Conservation (phyloP, 768 basidiomycete species). For the Plicaturopsis crispa region DNA sequence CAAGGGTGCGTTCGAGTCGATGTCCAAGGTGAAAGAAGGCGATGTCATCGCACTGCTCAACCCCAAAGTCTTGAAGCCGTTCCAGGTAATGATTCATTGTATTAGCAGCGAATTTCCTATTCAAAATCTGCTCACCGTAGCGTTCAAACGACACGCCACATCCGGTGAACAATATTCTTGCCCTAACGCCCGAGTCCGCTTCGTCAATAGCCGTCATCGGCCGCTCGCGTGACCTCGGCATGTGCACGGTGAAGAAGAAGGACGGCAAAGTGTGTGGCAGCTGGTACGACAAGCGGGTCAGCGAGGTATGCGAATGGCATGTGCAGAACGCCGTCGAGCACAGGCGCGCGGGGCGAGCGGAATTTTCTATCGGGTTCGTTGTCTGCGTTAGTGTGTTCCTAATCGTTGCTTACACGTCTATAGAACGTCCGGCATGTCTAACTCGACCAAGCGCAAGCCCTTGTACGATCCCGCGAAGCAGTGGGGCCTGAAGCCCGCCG, state of each 20-base stretch:
- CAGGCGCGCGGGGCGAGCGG: conserved; percentile 68
- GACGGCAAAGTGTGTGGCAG: conserved; percentile 78
- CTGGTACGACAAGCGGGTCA: conserved; percentile 88
- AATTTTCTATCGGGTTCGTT: conserved; percentile 73
- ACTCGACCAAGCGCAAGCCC: conserved; percentile 40
- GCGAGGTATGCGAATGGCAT: conserved; percentile 90
- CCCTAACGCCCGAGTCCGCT: conserved; percentile 78
- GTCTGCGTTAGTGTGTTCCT: conserved; percentile 1
- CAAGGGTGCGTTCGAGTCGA: conserved; percentile 84
- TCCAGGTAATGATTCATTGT: conserved; percentile 42
- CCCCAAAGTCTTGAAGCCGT: conserved; percentile 80
- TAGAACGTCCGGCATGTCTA: conserved; percentile 71
- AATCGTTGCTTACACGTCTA: not conserved
- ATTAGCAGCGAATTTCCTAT: no score
- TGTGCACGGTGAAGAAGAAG: conserved; percentile 68
- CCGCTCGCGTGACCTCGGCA: conserved; percentile 78
- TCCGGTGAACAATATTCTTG: conserved; percentile 75
- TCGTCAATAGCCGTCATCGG: conserved; percentile 82
- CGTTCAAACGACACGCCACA: conserved; percentile 53
- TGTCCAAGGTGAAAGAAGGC: conserved; percentile 81
- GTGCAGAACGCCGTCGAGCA: conserved; percentile 74
- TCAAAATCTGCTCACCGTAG: conserved; percentile 17
- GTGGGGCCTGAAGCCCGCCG: conserved; percentile 64
- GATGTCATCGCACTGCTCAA: conserved; percentile 88
- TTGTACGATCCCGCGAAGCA: conserved; percentile 64